Evolutionary conservation across 768 basidiomycete species (phyloP).

Genomic region (Mycena leptocephala): DNA sequence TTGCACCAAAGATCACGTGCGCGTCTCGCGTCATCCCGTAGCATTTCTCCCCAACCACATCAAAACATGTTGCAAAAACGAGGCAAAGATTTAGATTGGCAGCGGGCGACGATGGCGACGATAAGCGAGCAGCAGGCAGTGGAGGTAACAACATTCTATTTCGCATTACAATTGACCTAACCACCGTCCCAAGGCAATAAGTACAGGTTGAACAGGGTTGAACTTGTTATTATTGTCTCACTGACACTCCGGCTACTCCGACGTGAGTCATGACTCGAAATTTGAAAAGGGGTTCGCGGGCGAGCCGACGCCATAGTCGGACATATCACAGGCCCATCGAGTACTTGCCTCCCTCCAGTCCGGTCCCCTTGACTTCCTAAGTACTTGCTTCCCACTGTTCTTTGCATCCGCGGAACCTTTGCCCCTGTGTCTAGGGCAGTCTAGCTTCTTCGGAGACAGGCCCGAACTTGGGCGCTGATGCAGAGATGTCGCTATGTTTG

Average conservation of each 20-base stretch:
- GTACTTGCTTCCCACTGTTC: too few relatives aligned
- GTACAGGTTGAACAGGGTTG: too few relatives aligned
- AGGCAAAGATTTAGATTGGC: background rate
- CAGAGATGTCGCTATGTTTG: too few relatives aligned
- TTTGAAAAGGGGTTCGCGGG: background rate
- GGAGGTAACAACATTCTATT: background rate
- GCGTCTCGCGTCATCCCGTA: background rate
- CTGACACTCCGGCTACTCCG: background rate
- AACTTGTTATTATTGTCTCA: background rate
- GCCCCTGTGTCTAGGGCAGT: background rate
- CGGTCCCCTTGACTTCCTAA: background rate
- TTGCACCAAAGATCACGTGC: constrained; percentile 1
- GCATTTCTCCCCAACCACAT: background rate
- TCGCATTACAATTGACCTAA: background rate
- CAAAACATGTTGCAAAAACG: constrained; percentile 26
- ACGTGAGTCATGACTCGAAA: background rate
- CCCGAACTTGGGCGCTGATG: background rate
- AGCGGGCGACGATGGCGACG: background rate
- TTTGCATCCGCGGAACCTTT: background rate
- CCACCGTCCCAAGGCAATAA: too few relatives aligned
- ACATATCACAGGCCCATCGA: background rate
- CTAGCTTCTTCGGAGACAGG: background rate
- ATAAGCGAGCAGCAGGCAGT: too few relatives aligned
- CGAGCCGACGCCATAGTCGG: constrained; percentile 9
- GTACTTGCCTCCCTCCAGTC: background rate